Evolutionary conservation across 2,329 filamentous ascomycete genomes (phyloP).

Genomic region (Aschersonia sp.): DNA sequence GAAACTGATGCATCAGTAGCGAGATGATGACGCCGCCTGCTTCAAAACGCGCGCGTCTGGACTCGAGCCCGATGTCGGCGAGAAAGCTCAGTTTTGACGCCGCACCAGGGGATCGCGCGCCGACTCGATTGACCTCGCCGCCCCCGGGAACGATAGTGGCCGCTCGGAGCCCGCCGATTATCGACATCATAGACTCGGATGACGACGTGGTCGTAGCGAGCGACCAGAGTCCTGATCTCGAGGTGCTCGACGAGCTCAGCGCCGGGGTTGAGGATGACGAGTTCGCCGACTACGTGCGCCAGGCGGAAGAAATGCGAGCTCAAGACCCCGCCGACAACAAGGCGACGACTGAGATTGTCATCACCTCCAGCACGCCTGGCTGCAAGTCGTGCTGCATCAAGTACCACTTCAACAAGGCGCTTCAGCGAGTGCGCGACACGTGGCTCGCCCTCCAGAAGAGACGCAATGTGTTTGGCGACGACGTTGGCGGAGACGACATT

Average conservation of each 20-base stretch:
- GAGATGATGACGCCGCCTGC: constrained; percentile 21
- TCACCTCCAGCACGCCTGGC: constrained; percentile 50
- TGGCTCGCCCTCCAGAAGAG: constrained; percentile 53
- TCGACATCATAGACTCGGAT: constrained; percentile 20
- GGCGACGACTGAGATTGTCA: constrained; percentile 15
- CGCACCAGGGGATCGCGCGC: too few relatives aligned
- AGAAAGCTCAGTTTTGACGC: too few relatives aligned
- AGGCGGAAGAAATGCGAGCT: constrained; percentile 10
- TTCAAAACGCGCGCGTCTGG: constrained; percentile 21
- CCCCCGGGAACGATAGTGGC: neutral
- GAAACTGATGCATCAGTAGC: constrained; percentile 7
- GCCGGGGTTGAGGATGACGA: constrained; percentile 23
- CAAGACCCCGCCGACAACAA: constrained; percentile 9
- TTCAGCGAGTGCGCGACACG: constrained; percentile 50
- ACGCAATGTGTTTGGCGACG: constrained; percentile 17
- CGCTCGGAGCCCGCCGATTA: constrained; percentile 2
- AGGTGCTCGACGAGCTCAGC: constrained; percentile 7
- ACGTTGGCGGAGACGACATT: constrained; percentile 34
- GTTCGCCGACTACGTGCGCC: constrained; percentile 28
- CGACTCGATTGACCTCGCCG: neutral
- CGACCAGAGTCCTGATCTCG: neutral
- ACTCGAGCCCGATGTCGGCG: constrained; percentile 3
- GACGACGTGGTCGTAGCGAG: constrained; percentile 4
- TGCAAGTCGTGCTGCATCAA: constrained; percentile 43
- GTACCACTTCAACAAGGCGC: constrained; percentile 50